A percentile compares a stretch with the other conserved stretches of the same genome.
Evolutionary conservation across 768 basidiomycete species (phyloP).

Genomic region (Termitomyces sp.): DNA sequence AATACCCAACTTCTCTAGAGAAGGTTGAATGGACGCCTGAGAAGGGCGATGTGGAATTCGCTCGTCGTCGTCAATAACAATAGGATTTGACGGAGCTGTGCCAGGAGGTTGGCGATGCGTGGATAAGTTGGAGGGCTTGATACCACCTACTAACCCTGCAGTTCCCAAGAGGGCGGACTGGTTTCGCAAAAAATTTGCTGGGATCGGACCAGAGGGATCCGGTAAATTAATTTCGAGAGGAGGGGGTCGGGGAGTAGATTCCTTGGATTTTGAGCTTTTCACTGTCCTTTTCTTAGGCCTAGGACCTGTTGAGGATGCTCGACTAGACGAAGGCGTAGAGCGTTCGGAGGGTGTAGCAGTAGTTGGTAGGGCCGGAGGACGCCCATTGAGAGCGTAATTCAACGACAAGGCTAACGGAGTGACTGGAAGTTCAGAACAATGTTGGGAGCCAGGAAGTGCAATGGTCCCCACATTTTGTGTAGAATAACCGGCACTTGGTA

Average conservation of each 20-base stretch:
- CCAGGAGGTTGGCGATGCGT: conserved; percentile 39
- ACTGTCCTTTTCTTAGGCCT: conserved; percentile 27
- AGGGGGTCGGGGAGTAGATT: conserved; percentile 38
- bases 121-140: conserved; percentile 52
- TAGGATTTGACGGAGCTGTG: conserved; percentile 54
- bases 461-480: conserved; percentile 94
- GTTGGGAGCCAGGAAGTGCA: conserved; percentile 96
- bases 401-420: conserved; percentile 69
- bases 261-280: conserved; percentile 28
- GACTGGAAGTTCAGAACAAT: conserved; percentile 80
- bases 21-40: conserved; percentile 13
- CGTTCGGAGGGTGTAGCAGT: conserved; percentile 2
- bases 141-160: conserved; percentile 63
- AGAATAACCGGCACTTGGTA: conserved; percentile 43
- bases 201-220: conserved; percentile 52
- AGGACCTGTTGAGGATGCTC: conserved; percentile 19
- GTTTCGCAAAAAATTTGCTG: conserved; percentile 66
- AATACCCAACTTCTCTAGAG: conserved; percentile 29
- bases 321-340: conserved; percentile 9
- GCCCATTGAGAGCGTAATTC: conserved; percentile 26
- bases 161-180: conserved; percentile 67
- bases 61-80: conserved; percentile 59
- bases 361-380: conserved; percentile 25
- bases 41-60: conserved; percentile 23
- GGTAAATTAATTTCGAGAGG: conserved; percentile 58